Base-by-base conservation (phyloP, 805 yeast genomes). In the Cephaloascus fragrans region DNA sequence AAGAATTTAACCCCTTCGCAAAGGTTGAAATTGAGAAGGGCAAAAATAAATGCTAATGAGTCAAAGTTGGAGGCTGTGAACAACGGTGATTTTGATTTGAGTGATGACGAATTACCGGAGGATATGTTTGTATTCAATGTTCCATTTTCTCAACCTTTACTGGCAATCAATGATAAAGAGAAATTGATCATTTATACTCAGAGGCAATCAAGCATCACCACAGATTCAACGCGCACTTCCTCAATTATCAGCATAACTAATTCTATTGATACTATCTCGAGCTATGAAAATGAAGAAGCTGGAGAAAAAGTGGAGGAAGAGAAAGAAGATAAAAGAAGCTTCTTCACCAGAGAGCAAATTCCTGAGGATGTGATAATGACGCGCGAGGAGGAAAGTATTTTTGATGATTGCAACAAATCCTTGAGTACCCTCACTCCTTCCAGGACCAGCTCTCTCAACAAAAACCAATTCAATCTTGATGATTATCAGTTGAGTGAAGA, bases 71-170 rank as follows among this genome's bases (percentile, higher is more conserved):
- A 6, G 12, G 12, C 28, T 8, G 12, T 8, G 6, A 12, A 23
- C 6, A 23, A 23, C 12, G 12, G 10, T 23, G 57, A 53, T 26
- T 56, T 57, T 32, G 55, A 58, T 15, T 69, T 62, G 35, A 75
- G 73, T 15, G 81, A 76, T 45, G 76, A 73, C 42, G 72, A 74
- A 41, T 56, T 75, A 33, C 77, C 77, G 1, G 75, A 68, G 34
- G 71, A 71, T 39, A 56, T 69, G 18, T 63, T 71, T 18, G 71
- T 80, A 42, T 80, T 63, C 56, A 80, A 81, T 47, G 83, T 81
- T 16, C 88, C 88, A 3, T 56, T 76, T 38, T 68, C 83, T 0
- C 79, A 75, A 36, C 70, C 82, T 0, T 55, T 79, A 16, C 62
- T 55, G 4, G 55, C 67, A 10, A 45, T 64, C 15, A 45, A 61